Evolutionary conservation across 768 basidiomycete species (phyloP).

Genomic region (Termitomyces sp.): DNA sequence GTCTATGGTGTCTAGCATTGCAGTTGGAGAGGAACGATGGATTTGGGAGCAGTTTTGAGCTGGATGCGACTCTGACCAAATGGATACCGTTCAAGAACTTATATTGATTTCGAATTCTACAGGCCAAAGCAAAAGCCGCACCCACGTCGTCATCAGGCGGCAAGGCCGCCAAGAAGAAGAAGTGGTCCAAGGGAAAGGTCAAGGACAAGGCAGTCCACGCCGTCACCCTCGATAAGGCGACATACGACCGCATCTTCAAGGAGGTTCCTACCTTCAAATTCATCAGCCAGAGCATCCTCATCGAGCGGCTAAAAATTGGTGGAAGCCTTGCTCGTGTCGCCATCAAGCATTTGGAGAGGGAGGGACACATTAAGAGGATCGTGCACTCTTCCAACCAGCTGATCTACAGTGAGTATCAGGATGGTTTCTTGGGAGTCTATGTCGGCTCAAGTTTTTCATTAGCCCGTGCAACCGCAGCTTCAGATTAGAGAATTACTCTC

Average conservation of each 20-base stretch:
- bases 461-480: conserved; percentile 48
- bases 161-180: conserved; percentile 98
- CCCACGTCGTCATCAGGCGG: conserved; percentile 59
- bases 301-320: conserved; percentile 97
- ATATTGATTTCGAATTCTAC: conserved; percentile 19
- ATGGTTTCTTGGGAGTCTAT: neutral
- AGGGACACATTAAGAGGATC: conserved; percentile 92
- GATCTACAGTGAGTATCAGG: conserved; percentile 81
- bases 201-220: conserved; percentile 99
- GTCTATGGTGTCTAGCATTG: neutral
- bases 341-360: conserved; percentile 90
- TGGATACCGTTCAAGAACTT: conserved; percentile 30
- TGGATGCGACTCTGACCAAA: conserved; percentile 34
- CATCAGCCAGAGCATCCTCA: conserved; percentile 97
- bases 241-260: conserved; percentile 93
- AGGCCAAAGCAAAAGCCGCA: conserved; percentile 80
- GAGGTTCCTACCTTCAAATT: conserved; percentile 99
- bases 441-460: neutral
- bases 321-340: conserved; percentile 90
- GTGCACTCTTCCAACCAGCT: conserved; percentile 94
- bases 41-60: conserved; percentile 10
- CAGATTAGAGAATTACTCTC: conserved; percentile 35
- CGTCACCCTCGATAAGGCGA: conserved; percentile 90
- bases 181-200: conserved; percentile 99
- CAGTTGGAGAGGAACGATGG: neutral